These are phyloP conservation scores for Candida sithepensis DNA, from an alignment of 805 yeast genomes.

Conservation along the genomic window DNA sequence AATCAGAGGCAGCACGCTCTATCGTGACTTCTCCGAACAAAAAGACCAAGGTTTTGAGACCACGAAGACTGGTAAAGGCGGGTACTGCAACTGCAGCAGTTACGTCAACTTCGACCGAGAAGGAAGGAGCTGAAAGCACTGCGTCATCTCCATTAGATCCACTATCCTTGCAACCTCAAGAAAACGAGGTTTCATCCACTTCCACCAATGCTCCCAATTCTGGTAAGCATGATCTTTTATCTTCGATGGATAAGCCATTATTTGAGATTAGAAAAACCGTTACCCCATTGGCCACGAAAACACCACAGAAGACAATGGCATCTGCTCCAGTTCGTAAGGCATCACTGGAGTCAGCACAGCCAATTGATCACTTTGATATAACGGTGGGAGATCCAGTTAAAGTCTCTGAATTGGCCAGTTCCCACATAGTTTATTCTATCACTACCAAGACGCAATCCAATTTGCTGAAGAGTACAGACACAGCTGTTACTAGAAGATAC, in stretches of 20 bases:
- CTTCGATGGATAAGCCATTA: conserved; percentile 52
- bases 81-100: not conserved
- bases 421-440: conserved; percentile 85
- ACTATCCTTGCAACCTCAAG: conserved; percentile 6
- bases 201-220: not conserved
- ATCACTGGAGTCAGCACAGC: conserved; percentile 4
- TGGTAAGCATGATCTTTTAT: conserved; percentile 33
- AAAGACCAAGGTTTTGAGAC: conserved; percentile 40
- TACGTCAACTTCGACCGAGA: too few relatives aligned
- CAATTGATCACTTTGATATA: conserved; percentile 47
- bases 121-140: not conserved
- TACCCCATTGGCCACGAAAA: not conserved
- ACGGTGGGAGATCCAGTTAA: conserved; percentile 86
- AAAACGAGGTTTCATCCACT: conserved; percentile 5
- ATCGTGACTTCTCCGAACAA: conserved; percentile 35
- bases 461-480: conserved; percentile 34
- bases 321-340: conserved; percentile 3
- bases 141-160: conserved; percentile 11
- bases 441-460: conserved; percentile 53
- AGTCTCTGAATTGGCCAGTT: conserved; percentile 84
- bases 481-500: conserved; percentile 76
- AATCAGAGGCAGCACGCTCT: conserved; percentile 4
- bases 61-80: conserved; percentile 35
- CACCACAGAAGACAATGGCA: not conserved
- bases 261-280: conserved; percentile 36